Evolutionary conservation across 768 basidiomycete genomes (phyloP), one percentile per base, ranked within the genome.

Genomic region (Cantharellus anzutake): DNA sequence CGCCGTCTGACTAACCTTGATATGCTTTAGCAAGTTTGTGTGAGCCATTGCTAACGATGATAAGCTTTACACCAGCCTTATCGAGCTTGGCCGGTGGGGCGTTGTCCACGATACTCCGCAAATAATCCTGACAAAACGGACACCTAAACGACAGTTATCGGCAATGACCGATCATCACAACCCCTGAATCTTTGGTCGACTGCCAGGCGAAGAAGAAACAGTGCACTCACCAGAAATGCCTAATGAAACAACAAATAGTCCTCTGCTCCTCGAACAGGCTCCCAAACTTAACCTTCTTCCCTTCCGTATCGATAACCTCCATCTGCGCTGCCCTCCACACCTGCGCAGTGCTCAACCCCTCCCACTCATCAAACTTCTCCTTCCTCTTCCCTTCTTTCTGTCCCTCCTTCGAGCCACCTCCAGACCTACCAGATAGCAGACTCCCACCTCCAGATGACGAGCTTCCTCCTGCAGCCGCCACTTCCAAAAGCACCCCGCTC

Each of bases 121-220:
- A 80, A 69, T 93, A 96, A 68, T 94, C 90, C 66, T 90, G 87
- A 69, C 86, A 89, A 7, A 81, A 70, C 0, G 86, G 83, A 67
- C 89, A 92, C 77, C 80, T 78, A 48, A 91, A 91, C 69, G 90
- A 86, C 50, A 58, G 29, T 55, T 37, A 29, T 29, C 20, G 20
- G 20, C 20, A 29, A 29, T 29, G 50, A 11, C 44, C 20, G 20
- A 20, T 20, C 14, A 48, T 11, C 44, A 11, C 20, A 11, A 48
- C 20, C 20, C 44, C 44, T 20, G 44, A 11, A 20, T 20, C 11
- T 48, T 20, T 11, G 20, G 11, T 11, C 44, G 20, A 29, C 20
- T 29, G 20, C 35, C 14, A 37, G 38, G 41, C 5, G 41, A 37
- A 57, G 56, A 5, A 5, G 40, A 57, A 39, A 5, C 35, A 42